Conservation (phyloP, 1,284 basidiomycete genomes). For the Trametes sp. region DNA sequence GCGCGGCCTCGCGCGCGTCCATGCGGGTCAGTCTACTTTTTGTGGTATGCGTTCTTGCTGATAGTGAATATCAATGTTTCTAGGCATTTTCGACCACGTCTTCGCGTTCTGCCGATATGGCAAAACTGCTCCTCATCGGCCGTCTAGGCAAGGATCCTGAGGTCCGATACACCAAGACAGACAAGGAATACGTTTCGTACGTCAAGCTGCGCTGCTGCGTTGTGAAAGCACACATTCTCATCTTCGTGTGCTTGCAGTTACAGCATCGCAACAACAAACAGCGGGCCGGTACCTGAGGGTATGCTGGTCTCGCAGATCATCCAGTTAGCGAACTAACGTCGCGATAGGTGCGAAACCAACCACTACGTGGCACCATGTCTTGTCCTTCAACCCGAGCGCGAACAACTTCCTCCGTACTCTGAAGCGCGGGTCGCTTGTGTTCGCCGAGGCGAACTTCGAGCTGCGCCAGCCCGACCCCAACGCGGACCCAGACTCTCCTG, state of each 20-base stretch:
- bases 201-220: slow-evolving; percentile 40
- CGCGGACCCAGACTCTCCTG: slow-evolving; percentile 67
- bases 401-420: slow-evolving; percentile 71
- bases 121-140: slow-evolving; percentile 81
- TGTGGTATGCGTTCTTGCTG: neutral
- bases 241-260: slow-evolving; percentile 60
- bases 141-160: slow-evolving; percentile 77
- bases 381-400: slow-evolving; percentile 67
- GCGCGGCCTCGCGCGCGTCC: slow-evolving; percentile 49
- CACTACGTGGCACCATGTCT: slow-evolving; percentile 77
- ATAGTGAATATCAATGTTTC: neutral
- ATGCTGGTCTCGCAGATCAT: neutral
- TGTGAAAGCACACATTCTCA: neutral
- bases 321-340: neutral
- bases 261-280: slow-evolving; percentile 71
- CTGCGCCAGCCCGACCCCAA: slow-evolving; percentile 70
- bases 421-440: slow-evolving; percentile 74
- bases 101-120: slow-evolving; percentile 62
- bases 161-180: slow-evolving; percentile 67
- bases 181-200: slow-evolving; percentile 80
- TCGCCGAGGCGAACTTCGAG: slow-evolving; percentile 79
- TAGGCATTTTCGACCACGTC: slow-evolving; percentile 76
- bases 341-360: slow-evolving; percentile 40
- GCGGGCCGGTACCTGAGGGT: slow-evolving; percentile 67
- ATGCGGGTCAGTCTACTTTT: slow-evolving; percentile 55